phyloP scores from a whole-genome alignment of 768 basidiomycete genomes.

The Xerocomellus chrysenteron region DNA sequence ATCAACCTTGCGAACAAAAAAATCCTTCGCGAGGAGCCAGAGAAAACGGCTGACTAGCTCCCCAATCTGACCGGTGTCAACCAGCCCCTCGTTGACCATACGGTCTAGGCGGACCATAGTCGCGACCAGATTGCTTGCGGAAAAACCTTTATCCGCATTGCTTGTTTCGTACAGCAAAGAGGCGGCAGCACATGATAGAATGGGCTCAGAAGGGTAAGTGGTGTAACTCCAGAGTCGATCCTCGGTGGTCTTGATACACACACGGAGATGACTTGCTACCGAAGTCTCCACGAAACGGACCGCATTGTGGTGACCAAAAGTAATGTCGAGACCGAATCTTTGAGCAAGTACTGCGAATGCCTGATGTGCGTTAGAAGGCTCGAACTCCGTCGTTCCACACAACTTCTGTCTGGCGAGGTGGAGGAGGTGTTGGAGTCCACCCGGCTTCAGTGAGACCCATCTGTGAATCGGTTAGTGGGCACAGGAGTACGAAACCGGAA shows the following conservation, averaged over 20 bases:
- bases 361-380: background rate
- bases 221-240: background rate
- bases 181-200: slow-evolving; percentile 4
- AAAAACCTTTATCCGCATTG: background rate
- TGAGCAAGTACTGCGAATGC: background rate
- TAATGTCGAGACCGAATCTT: background rate
- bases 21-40: slow-evolving; percentile 7
- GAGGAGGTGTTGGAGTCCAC: background rate
- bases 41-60: slow-evolving; percentile 7
- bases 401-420: background rate
- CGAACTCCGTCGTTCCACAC: background rate
- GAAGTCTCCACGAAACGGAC: background rate
- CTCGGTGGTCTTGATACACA: background rate
- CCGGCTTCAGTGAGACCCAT: background rate
- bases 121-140: background rate
- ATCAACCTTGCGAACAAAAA: background rate
- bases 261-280: background rate
- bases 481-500: background rate
- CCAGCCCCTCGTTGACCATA: background rate
- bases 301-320: background rate
- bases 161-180: background rate
- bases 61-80: slow-evolving; percentile 1
- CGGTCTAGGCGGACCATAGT: background rate
- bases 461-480: background rate
- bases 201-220: slow-evolving; percentile 7